phyloP scores from a whole-genome alignment of 2,329 filamentous ascomycete species.

The Leptosphaerulina australis region DNA sequence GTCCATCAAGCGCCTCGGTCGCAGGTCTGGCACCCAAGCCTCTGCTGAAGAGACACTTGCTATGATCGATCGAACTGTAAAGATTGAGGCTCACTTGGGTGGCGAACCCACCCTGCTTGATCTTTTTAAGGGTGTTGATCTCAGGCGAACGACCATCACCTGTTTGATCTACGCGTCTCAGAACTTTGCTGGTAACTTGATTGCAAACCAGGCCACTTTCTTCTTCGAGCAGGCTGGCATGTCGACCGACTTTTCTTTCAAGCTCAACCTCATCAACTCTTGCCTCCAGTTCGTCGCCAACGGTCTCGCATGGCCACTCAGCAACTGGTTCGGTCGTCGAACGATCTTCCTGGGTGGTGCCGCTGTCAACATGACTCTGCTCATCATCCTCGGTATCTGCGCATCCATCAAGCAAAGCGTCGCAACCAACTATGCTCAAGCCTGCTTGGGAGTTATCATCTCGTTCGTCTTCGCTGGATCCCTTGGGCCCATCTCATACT shows the following conservation, averaged over 20 bases:
- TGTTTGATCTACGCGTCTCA: slow-evolving; percentile 64
- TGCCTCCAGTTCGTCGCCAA: slow-evolving; percentile 66
- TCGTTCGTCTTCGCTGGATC: slow-evolving; percentile 68
- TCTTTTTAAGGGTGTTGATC: slow-evolving; percentile 61
- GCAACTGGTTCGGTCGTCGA: slow-evolving; percentile 66
- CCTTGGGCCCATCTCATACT: slow-evolving; percentile 68
- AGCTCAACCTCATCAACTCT: slow-evolving; percentile 68
- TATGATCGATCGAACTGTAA: slow-evolving; percentile 64
- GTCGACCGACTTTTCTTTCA: slow-evolving; percentile 60
- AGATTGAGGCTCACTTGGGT: slow-evolving; percentile 56
- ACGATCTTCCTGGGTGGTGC: slow-evolving; percentile 68
- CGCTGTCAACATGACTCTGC: slow-evolving; percentile 58
- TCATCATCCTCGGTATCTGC: slow-evolving; percentile 65
- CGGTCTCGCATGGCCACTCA: slow-evolving; percentile 69
- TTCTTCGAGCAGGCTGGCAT: slow-evolving; percentile 69
- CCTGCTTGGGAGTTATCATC: slow-evolving; percentile 66
- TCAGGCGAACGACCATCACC: slow-evolving; percentile 60
- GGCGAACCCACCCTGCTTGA: slow-evolving; percentile 58
- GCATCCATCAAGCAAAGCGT: slow-evolving; percentile 55
- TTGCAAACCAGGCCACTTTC: slow-evolving; percentile 66
- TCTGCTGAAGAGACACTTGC: slow-evolving; percentile 56
- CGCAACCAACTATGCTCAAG: slow-evolving; percentile 60
- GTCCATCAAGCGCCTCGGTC: slow-evolving; percentile 59
- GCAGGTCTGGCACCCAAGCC: slow-evolving; percentile 43
- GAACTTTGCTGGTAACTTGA: slow-evolving; percentile 65